Evolutionary conservation across 2,329 filamentous ascomycete genomes (phyloP), one percentile per base, ranked within the genome.

Genomic region (Thielaviopsis populi): DNA sequence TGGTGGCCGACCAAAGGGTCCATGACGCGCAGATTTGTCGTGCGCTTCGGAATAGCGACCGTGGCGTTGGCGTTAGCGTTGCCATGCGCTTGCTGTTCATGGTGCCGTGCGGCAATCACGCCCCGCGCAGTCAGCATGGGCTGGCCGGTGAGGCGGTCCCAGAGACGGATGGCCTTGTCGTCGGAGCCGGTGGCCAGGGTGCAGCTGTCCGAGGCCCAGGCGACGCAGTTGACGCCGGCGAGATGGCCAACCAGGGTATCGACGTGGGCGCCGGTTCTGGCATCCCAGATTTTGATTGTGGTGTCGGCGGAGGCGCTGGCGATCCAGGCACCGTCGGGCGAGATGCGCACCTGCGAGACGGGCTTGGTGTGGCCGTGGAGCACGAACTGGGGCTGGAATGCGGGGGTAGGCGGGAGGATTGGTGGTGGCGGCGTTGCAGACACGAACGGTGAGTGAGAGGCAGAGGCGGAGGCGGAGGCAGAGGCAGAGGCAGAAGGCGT

Each of bases 111-210:
- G 2, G 65, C 65, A 59, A 66, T 67, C 2, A 72, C 70, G 64
- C 73, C 75, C 24, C 74, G 72, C 19, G 76, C 75, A n/a, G 74
- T 78, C 40, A 74, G 75, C 65, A 79, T 80, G 15, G 81, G 80
- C 7, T 79, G 75, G 0, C 81, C 81, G 24, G 83, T 86, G 19
- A 84, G 79, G 7, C 83, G 76, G 70, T 96, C 89, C 94, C 94
- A 99, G 0, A 99, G 78, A 1, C 94, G 84, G 67, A 99, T 97
- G 0, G 88, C 85, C 76, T 99, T 99, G 79, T 99, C 94, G 74
- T 99, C 94, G 4, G 89, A 92, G 27, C 92, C 94, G 10, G 89
- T 92, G 3, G 92, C 94, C 58, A 99, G 80, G 2, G 88, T 89
- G 69, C 85, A 85, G 67, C 87, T 90, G 73, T 97, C 91, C 0